These are phyloP conservation scores for Tulasnella sp. DNA, from an alignment of 768 basidiomycete species.

Conservation along the genomic window DNA sequence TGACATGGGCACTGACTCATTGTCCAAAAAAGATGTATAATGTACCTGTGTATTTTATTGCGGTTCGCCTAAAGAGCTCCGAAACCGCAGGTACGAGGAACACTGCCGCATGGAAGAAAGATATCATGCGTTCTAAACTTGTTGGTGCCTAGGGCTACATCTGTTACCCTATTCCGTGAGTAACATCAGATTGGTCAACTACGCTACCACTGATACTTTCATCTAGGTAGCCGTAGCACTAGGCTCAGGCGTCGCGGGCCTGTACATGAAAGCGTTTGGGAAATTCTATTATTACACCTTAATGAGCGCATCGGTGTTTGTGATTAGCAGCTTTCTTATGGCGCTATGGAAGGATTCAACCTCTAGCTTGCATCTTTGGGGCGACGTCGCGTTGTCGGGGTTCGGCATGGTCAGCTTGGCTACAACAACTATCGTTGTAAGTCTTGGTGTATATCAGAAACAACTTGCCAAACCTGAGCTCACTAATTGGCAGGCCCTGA, in stretches of 20 bases:
- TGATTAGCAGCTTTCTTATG: constrained; percentile 52
- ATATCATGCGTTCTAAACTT: background rate
- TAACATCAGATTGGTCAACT: constrained; percentile 19
- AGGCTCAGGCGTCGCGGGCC: constrained; percentile 84
- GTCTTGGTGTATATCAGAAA: background rate
- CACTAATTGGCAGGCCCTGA: constrained; percentile 56
- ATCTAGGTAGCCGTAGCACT: constrained; percentile 62
- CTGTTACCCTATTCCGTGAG: constrained; percentile 83
- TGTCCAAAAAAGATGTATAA: constrained; percentile 55
- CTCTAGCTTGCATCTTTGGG: constrained; percentile 56
- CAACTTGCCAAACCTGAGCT: constrained; percentile 6
- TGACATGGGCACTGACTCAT: constrained; percentile 21
- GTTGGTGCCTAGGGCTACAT: constrained; percentile 49
- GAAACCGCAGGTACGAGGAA: constrained; percentile 52
- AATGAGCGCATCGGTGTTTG: constrained; percentile 44
- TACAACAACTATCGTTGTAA: constrained; percentile 74
- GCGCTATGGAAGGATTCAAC: constrained; percentile 57
- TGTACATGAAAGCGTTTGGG: constrained; percentile 81
- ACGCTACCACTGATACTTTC: background rate
- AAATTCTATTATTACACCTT: constrained; percentile 72
- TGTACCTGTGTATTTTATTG: constrained; percentile 78
- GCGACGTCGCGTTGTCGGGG: constrained; percentile 69
- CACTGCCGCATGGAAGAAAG: background rate
- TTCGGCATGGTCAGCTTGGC: constrained; percentile 78
- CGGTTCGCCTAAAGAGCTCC: constrained; percentile 62